These are phyloP conservation scores for Globisporangium radiosum DNA, from an alignment of 352 stramenopile species.

Conservation along the genomic window DNA sequence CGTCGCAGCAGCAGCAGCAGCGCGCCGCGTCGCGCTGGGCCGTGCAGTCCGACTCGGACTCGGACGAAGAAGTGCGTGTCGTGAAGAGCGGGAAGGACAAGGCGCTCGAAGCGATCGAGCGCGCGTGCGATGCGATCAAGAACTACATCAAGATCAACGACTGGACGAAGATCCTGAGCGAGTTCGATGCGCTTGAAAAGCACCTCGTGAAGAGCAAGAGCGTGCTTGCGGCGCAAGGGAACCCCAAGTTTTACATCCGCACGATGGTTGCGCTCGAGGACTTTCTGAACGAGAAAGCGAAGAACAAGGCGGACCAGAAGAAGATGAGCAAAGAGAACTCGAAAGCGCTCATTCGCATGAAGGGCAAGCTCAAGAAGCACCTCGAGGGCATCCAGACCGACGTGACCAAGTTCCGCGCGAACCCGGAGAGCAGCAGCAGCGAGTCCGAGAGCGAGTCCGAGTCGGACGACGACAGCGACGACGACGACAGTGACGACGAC, in stretches of 20 bases:
- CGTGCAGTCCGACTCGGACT: constrained; percentile 79
- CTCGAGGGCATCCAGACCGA: constrained; percentile 88
- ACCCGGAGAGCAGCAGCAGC: constrained; percentile 81
- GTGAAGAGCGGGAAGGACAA: constrained; percentile 95
- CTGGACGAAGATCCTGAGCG: constrained; percentile 92
- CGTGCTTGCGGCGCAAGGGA: constrained; percentile 71
- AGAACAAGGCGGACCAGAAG: constrained; percentile 96
- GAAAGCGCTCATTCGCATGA: constrained; percentile 96
- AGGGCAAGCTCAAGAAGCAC: constrained; percentile 96
- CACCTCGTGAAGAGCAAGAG: constrained; percentile 89
- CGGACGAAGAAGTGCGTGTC: constrained; percentile 88
- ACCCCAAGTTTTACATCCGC: constrained; percentile 91
- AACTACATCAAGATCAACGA: constrained; percentile 96
- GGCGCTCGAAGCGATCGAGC: constrained; percentile 69
- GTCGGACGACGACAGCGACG: constrained; percentile 29
- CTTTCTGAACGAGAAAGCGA: constrained; percentile 85
- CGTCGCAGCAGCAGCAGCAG: constrained; percentile 63
- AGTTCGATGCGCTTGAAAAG: constrained; percentile 94
- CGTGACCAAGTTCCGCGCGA: constrained; percentile 88
- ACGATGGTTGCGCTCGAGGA: constrained; percentile 93
- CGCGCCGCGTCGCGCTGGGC: constrained; percentile 71
- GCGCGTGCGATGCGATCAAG: constrained; percentile 57
- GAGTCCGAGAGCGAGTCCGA: constrained; percentile 30
- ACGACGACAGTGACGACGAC: constrained; percentile 25
- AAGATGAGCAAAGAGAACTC: constrained; percentile 96